These are phyloP conservation scores for Lactarius hatsudake DNA, from an alignment of 768 basidiomycete species.

Conservation along the genomic window DNA sequence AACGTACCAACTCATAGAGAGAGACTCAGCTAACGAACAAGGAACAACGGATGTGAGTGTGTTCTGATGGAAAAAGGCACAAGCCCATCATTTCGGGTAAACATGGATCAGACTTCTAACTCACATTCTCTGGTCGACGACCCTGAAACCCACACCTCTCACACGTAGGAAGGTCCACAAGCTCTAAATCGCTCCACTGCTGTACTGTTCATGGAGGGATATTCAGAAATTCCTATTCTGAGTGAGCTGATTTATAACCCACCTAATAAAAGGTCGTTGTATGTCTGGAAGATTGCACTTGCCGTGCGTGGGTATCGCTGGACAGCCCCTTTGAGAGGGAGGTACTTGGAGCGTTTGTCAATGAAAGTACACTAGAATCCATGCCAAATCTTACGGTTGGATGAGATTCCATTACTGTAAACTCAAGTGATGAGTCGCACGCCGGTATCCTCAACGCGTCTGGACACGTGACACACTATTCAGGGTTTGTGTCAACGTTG, in stretches of 20 bases:
- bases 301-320: constrained; percentile 16
- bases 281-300: constrained; percentile 23
- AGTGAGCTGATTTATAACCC: neutral
- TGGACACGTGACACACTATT: neutral
- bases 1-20: constrained; percentile 25
- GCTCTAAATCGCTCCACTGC: constrained; percentile 23
- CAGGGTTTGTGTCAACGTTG: too few relatives aligned
- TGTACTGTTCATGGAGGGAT: constrained; percentile 11
- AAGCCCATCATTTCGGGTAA: neutral
- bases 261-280: constrained; percentile 27
- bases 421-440: too few relatives aligned
- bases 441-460: neutral
- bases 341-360: constrained; percentile 14
- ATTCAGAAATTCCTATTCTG: neutral
- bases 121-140: constrained; percentile 12
- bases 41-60: constrained; percentile 17
- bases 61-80: neutral
- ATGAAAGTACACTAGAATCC: neutral
- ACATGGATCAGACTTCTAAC: neutral
- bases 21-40: constrained; percentile 15
- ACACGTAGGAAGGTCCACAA: constrained; percentile 17
- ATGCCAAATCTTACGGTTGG: neutral
- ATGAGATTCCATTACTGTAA: neutral
- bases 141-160: constrained; percentile 24
- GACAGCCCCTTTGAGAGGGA: constrained; percentile 6